Evolutionary conservation across 2,329 filamentous ascomycete species (phyloP).

Genomic region (Aureobasidium sp.): DNA sequence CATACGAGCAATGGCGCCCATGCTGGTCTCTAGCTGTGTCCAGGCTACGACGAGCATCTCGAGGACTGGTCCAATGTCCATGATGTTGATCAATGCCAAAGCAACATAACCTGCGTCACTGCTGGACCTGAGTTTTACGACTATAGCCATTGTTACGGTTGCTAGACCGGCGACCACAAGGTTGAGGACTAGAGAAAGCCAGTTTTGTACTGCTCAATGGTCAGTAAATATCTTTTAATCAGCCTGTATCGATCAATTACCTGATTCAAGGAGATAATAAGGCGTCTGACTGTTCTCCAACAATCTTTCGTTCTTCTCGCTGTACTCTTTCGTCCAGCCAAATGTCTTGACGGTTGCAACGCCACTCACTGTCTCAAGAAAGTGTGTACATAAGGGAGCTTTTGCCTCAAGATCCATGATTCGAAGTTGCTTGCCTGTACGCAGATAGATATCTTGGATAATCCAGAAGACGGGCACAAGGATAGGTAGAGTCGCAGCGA

Average conservation of each 20-base stretch:
- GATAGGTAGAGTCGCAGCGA: conserved; percentile 31
- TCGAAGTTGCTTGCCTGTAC: conserved; percentile 40
- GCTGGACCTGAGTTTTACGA: conserved; percentile 30
- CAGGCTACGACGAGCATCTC: conserved; percentile 44
- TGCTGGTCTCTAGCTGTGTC: conserved; percentile 49
- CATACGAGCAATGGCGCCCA: conserved; percentile 48
- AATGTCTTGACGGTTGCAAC: conserved; percentile 44
- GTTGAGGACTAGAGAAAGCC: conserved; percentile 34
- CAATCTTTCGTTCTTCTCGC: conserved; percentile 27
- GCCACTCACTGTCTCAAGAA: conserved; percentile 42
- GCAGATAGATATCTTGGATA: conserved; percentile 39
- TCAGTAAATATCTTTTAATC: not conserved
- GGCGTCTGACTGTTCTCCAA: conserved; percentile 36
- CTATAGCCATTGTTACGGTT: conserved; percentile 22
- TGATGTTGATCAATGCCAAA: conserved; percentile 45
- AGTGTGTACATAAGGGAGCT: conserved; percentile 42
- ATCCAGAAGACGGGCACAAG: conserved; percentile 24
- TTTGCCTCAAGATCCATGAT: conserved; percentile 47
- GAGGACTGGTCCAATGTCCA: conserved; percentile 44
- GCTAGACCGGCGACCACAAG: conserved; percentile 30
- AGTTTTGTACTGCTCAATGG: conserved; percentile 29
- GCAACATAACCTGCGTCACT: conserved; percentile 43
- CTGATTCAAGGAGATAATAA: conserved; percentile 35
- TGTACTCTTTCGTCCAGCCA: conserved; percentile 34
- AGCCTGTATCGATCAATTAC: not conserved